Conservation (phyloP, 73 alveolate genomes). For the Breviolum minutum region DNA sequence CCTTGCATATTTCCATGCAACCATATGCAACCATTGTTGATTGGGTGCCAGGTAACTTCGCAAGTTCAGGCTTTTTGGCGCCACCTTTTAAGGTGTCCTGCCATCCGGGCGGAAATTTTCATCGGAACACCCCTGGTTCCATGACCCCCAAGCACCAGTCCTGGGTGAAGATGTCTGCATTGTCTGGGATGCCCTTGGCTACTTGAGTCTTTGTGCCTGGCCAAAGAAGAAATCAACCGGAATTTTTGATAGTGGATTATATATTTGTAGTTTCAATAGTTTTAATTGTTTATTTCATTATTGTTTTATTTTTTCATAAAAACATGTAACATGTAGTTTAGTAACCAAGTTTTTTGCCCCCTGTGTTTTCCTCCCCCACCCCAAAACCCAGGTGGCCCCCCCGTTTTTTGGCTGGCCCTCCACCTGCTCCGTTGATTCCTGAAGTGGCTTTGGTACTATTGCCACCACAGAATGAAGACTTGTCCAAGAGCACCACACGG, state of each 20-base stretch:
- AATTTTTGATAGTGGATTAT: background rate
- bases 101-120: too few species aligned
- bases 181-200: constrained; percentile 92
- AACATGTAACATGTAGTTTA: too few species aligned
- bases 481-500: constrained; percentile 87
- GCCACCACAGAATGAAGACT: constrained; percentile 94
- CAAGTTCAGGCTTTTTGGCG: constrained; percentile 89
- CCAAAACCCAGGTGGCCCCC: too few species aligned
- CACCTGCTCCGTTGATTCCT: constrained; percentile 95
- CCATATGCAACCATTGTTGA: background rate
- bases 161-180: constrained; percentile 80
- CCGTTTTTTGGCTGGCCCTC: background rate
- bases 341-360: too few species aligned
- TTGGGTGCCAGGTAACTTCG: background rate
- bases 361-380: too few species aligned
- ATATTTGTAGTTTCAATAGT: too few species aligned
- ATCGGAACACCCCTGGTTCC: too few species aligned
- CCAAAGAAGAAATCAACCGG: background rate
- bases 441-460: constrained; percentile 95
- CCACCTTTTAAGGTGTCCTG: constrained; percentile 81
- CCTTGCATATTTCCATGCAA: background rate
- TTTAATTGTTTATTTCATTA: too few species aligned
- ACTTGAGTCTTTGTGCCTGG: constrained; percentile 81
- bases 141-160: too few species aligned
- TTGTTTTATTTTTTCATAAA: too few species aligned